Evolutionary conservation across 2,329 filamentous ascomycete species (phyloP).

Genomic region (Nigrospora oryzae): DNA sequence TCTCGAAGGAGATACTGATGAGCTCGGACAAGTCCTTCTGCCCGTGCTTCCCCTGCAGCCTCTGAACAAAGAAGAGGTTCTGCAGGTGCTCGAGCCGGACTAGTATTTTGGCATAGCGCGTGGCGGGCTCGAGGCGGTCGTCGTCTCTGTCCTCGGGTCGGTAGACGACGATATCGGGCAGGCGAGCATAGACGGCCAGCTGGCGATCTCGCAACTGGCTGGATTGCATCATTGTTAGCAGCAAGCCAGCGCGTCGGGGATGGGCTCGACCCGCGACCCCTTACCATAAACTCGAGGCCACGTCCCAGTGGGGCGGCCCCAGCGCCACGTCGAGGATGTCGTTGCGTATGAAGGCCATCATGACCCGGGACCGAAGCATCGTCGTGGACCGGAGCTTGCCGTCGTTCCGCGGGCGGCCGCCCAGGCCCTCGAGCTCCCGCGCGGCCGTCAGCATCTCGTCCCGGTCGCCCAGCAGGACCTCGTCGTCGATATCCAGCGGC

Average conservation of each 20-base stretch:
- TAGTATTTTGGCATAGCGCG: constrained; percentile 33
- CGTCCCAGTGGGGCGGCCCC: constrained; percentile 23
- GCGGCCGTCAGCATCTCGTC: constrained; percentile 28
- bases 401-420: constrained; percentile 3
- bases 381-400: constrained; percentile 35
- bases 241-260: no score
- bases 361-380: constrained; percentile 33
- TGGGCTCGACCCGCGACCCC: no score
- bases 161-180: constrained; percentile 25
- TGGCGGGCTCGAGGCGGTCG: constrained; percentile 15
- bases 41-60: constrained; percentile 36
- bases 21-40: constrained; percentile 23
- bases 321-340: constrained; percentile 48
- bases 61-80: constrained; percentile 46
- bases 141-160: constrained; percentile 24
- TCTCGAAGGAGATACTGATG: constrained; percentile 30
- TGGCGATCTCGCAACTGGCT: constrained; percentile 23
- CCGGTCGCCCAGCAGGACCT: constrained; percentile 34
- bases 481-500: constrained; percentile 45
- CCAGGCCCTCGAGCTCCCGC: neutral
- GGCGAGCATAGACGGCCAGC: constrained; percentile 15
- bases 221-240: no score
- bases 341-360: constrained; percentile 39
- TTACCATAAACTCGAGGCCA: constrained; percentile 13
- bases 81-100: constrained; percentile 38